phyloP scores from a whole-genome alignment of 768 basidiomycete species.

The Collybia sp. region DNA sequence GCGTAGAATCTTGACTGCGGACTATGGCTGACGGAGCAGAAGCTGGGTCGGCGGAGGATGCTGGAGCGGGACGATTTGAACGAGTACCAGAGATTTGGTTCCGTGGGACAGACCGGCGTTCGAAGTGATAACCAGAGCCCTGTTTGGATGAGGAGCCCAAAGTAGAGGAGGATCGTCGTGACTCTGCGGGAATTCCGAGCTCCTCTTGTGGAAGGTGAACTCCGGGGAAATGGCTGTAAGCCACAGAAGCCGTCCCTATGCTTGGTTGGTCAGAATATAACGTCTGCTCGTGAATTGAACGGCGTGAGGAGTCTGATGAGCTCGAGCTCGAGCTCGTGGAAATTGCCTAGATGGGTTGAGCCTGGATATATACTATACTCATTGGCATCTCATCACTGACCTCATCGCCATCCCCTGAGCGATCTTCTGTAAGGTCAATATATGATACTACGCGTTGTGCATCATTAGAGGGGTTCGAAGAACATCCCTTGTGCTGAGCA shows the following conservation, averaged over 20 bases:
- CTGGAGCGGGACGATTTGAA: background rate
- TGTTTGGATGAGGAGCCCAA: too few relatives aligned
- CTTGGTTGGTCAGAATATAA: too few relatives aligned
- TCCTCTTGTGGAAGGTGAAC: too few relatives aligned
- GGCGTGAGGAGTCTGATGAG: background rate
- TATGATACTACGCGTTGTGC: background rate
- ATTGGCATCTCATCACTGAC: background rate
- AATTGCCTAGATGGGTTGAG: background rate
- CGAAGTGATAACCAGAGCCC: too few relatives aligned
- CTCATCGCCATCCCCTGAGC: background rate
- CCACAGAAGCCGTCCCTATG: too few relatives aligned
- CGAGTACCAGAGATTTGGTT: background rate
- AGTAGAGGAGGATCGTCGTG: too few relatives aligned
- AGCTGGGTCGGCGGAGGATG: background rate
- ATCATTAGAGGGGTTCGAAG: background rate
- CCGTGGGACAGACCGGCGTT: too few relatives aligned
- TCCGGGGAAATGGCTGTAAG: too few relatives aligned
- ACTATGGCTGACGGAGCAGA: background rate
- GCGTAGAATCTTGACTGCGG: background rate
- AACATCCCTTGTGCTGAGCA: background rate
- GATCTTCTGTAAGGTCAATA: conserved; percentile 1
- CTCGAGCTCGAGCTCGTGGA: background rate
- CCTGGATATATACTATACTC: background rate
- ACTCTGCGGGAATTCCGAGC: too few relatives aligned
- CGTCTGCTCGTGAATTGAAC: too few relatives aligned